Conservation (phyloP, 495 filamentous ascomycete species). For the Darksidea phi region DNA sequence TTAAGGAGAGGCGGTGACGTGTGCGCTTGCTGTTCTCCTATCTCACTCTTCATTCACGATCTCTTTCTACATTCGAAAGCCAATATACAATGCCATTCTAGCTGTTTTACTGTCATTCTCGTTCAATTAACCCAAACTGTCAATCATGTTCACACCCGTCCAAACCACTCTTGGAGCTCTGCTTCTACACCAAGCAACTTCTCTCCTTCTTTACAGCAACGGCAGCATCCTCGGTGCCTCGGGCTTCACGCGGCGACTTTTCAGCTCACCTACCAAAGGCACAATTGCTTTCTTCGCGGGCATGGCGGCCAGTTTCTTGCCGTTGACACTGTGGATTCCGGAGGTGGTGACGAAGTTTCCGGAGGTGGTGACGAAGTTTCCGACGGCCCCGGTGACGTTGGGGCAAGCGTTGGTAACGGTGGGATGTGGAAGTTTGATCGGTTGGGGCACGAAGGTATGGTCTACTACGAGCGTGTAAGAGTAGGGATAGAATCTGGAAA, state of each 20-base stretch:
- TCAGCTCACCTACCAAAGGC: conserved; percentile 44
- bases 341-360: conserved; percentile 49
- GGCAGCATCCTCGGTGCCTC: conserved; percentile 58
- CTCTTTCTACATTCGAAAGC: no score
- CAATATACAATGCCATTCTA: no score
- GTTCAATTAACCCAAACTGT: no score
- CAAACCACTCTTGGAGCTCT: conserved; percentile 57
- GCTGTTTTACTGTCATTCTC: no score
- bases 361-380: conserved; percentile 49
- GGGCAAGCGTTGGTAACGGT: conserved; percentile 43
- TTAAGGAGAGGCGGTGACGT: no score
- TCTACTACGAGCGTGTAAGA: no score
- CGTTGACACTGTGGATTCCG: conserved; percentile 47
- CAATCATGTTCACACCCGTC: conserved; percentile 58
- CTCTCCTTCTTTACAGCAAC: conserved; percentile 55
- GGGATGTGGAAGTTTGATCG: conserved; percentile 50
- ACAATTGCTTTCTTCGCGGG: conserved; percentile 54
- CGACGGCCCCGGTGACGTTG: conserved; percentile 40
- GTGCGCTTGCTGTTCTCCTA: no score
- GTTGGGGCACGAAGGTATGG: conserved; percentile 57
- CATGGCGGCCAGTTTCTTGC: conserved; percentile 47
- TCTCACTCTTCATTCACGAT: no score
- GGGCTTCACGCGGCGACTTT: conserved; percentile 47
- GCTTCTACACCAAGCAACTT: conserved; percentile 55
- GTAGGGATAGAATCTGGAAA: no score